Percentiles rank a stretch among this genome's conserved stretches.
These are phyloP conservation scores for Venturia effusa DNA, from an alignment of 2,329 filamentous ascomycete genomes.

Conservation along the genomic window DNA sequence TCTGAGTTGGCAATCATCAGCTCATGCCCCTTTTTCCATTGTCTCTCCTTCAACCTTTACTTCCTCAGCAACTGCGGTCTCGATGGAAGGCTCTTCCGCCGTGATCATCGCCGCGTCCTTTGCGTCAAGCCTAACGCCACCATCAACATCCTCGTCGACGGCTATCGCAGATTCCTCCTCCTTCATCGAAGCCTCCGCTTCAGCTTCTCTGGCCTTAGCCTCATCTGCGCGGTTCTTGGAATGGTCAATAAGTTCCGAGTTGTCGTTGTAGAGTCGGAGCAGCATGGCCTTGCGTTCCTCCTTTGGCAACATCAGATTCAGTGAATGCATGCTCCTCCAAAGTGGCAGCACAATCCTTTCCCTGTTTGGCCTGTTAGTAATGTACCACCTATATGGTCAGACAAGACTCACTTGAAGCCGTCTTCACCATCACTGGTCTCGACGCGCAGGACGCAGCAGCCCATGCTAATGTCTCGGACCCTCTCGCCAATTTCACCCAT, in stretches of 20 bases:
- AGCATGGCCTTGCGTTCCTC: slow-evolving; percentile 90
- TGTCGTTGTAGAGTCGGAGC: slow-evolving; percentile 81
- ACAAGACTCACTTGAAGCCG: slow-evolving; percentile 38
- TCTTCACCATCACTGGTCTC: slow-evolving; percentile 58
- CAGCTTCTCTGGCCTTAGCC: background rate
- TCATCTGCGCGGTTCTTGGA: slow-evolving; percentile 4
- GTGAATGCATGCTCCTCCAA: slow-evolving; percentile 83
- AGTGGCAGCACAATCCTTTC: slow-evolving; percentile 84
- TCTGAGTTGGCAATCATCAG: background rate
- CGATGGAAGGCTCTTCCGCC: background rate
- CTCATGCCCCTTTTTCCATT: background rate
- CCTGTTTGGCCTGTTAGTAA: slow-evolving; percentile 19
- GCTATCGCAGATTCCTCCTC: background rate
- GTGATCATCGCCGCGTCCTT: background rate
- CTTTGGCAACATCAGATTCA: slow-evolving; percentile 97
- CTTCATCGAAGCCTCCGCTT: background rate
- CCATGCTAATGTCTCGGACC: slow-evolving; percentile 70
- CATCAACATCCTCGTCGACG: background rate
- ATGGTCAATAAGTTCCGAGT: slow-evolving; percentile 21
- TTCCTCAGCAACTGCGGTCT: background rate
- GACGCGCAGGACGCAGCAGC: slow-evolving; percentile 81
- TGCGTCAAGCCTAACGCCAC: background rate
- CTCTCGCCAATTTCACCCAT: slow-evolving; percentile 82
- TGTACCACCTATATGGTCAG: background rate
- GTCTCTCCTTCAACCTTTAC: background rate